Conservation (phyloP, 352 stramenopile species). For the Pythium oligandrum region DNA sequence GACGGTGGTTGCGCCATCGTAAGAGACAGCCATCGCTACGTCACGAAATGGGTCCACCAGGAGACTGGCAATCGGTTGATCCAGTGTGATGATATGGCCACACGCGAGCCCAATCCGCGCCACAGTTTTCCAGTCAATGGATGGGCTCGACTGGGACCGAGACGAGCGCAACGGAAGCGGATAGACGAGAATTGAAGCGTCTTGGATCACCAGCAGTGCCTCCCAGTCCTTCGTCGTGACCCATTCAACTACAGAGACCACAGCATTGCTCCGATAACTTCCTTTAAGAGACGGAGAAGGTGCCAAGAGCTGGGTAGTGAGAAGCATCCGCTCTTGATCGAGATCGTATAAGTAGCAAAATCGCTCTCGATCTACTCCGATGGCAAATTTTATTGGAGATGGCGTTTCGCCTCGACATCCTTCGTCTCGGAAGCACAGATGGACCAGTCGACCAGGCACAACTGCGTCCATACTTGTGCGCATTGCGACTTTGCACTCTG, state of each 20-base stretch:
- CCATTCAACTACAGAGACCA: constrained; percentile 10
- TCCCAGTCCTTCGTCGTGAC: constrained; percentile 20
- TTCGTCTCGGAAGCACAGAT: constrained; percentile 13
- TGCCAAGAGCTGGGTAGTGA: constrained; percentile 13
- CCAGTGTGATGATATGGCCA: constrained; percentile 21
- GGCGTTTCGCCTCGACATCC: not conserved
- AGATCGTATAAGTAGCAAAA: constrained; percentile 18
- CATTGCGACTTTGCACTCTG: too few relatives aligned
- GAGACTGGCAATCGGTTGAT: constrained; percentile 18
- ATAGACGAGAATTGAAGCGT: constrained; percentile 30
- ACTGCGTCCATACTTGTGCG: too few relatives aligned
- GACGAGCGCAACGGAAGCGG: constrained; percentile 30
- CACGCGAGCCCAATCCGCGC: constrained; percentile 33
- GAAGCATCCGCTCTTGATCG: constrained; percentile 9
- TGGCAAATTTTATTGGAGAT: constrained; percentile 2
- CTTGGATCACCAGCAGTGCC: constrained; percentile 9
- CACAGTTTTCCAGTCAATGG: constrained; percentile 39
- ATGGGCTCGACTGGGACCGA: constrained; percentile 15
- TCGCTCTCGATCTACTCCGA: constrained; percentile 11
- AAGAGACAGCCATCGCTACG: constrained; percentile 26
- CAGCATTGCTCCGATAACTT: not conserved
- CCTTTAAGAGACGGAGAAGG: not conserved
- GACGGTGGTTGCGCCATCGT: constrained; percentile 22
- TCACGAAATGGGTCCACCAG: constrained; percentile 37
- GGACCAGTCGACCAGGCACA: not conserved